Percentiles rank a stretch among this genome's conserved stretches.
These are phyloP conservation scores for Sporothrix pallida DNA, from an alignment of 2,329 filamentous ascomycete species.

Conservation along the genomic window DNA sequence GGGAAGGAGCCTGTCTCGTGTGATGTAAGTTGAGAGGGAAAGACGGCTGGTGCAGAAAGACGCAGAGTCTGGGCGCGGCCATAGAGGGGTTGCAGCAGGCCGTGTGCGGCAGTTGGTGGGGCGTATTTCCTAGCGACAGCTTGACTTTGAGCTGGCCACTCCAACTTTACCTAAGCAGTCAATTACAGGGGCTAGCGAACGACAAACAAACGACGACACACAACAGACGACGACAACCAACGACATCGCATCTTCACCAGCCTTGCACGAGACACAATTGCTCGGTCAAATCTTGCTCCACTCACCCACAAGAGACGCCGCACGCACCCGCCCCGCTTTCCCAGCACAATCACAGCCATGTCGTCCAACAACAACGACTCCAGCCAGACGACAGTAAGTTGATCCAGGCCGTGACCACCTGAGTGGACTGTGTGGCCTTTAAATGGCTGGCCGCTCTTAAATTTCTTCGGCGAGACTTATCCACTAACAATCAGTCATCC, in stretches of 20 bases:
- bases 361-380: conserved; percentile 46
- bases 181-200: neutral
- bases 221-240: neutral
- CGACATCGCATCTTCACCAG: neutral
- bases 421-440: neutral
- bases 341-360: neutral
- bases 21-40: neutral
- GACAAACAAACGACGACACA: neutral
- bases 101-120: conserved; percentile 8
- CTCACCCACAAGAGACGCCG: neutral
- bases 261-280: neutral
- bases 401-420: neutral
- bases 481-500: conserved; percentile 41
- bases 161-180: conserved; percentile 13
- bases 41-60: neutral
- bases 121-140: neutral
- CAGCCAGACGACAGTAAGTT: conserved; percentile 47
- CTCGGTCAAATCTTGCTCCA: no score
- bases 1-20: neutral
- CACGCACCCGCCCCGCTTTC: neutral
- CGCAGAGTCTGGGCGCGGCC: neutral
- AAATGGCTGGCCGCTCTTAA: neutral
- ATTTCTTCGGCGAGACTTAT: neutral
- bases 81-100: neutral
- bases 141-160: neutral